phyloP scores from a whole-genome alignment of 345 rosid genomes.

The Diplotaxis tenuifolia region DNA sequence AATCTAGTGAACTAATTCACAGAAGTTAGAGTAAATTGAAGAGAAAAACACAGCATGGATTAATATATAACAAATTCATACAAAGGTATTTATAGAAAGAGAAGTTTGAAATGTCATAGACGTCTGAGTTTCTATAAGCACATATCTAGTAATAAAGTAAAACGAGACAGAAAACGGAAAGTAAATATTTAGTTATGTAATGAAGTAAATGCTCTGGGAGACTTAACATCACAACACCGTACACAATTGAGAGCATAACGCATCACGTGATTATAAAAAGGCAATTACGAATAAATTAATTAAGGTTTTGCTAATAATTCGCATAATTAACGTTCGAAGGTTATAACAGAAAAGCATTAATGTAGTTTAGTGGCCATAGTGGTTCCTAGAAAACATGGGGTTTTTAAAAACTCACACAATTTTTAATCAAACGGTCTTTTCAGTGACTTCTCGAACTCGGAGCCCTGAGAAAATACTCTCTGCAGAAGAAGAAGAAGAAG shows the following conservation, averaged over 20 bases:
- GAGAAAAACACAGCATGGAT: background rate
- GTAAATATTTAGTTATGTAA: background rate
- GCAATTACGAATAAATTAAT: background rate
- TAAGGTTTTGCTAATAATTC: background rate
- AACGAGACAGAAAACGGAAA: background rate
- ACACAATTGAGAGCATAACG: background rate
- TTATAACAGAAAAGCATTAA: background rate
- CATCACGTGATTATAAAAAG: background rate
- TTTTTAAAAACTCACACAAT: background rate
- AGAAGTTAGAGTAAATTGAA: too few species aligned
- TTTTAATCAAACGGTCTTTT: background rate
- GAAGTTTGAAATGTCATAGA: background rate
- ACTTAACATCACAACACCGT: background rate
- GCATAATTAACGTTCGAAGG: background rate
- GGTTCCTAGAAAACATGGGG: background rate
- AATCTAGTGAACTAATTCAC: too few species aligned
- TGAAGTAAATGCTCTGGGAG: background rate
- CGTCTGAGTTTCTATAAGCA: background rate
- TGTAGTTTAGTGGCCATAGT: background rate
- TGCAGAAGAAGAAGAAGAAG: too few species aligned
- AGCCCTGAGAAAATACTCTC: background rate
- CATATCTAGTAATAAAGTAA: background rate
- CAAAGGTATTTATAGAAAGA: background rate
- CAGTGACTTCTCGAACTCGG: background rate
- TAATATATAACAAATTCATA: background rate